A percentile compares a stretch with the other conserved stretches of the same genome.
Conservation (phyloP, 345 rosid species). For the Limnanthes douglasii region DNA sequence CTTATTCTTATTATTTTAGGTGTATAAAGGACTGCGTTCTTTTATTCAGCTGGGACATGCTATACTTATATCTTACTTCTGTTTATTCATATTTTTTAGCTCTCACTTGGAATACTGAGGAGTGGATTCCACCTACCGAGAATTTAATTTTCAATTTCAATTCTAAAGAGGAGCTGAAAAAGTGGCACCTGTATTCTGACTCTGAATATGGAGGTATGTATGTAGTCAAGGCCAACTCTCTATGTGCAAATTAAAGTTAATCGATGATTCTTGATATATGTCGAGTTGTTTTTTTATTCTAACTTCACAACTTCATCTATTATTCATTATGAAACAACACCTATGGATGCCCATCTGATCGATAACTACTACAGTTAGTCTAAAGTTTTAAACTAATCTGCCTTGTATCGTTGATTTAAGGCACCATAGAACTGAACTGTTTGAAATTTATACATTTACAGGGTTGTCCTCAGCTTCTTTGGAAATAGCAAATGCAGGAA, state of each 20-base stretch:
- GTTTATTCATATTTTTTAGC: slow-evolving; percentile 25
- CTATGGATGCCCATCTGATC: too few relatives aligned
- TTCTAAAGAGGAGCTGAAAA: slow-evolving; percentile 65
- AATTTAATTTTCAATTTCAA: slow-evolving; percentile 52
- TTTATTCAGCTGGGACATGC: not conserved
- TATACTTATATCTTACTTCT: slow-evolving; percentile 2
- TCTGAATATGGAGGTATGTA: slow-evolving; percentile 80
- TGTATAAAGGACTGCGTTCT: not conserved
- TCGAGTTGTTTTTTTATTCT: not conserved
- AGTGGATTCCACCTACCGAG: slow-evolving; percentile 70
- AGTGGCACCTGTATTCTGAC: slow-evolving; percentile 90
- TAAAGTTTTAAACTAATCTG: not conserved
- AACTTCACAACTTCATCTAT: slow-evolving; percentile 3
- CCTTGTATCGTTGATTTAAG: not conserved
- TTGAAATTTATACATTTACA: slow-evolving; percentile 14
- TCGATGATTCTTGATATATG: not conserved
- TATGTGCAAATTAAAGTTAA: slow-evolving; percentile 1
- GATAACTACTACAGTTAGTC: not conserved
- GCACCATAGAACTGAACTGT: slow-evolving; percentile 5
- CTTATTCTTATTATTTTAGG: slow-evolving; percentile 1
- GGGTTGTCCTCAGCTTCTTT: slow-evolving; percentile 84
- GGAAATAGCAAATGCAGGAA: slow-evolving; percentile 42
- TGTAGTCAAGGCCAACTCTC: slow-evolving; percentile 4
- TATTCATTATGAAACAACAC: too few relatives aligned
- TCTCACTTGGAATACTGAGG: slow-evolving; percentile 75